Evolutionary conservation across 371 early-diverging fungal genomes (phyloP).

Genomic region (Mucor plumbeus): DNA sequence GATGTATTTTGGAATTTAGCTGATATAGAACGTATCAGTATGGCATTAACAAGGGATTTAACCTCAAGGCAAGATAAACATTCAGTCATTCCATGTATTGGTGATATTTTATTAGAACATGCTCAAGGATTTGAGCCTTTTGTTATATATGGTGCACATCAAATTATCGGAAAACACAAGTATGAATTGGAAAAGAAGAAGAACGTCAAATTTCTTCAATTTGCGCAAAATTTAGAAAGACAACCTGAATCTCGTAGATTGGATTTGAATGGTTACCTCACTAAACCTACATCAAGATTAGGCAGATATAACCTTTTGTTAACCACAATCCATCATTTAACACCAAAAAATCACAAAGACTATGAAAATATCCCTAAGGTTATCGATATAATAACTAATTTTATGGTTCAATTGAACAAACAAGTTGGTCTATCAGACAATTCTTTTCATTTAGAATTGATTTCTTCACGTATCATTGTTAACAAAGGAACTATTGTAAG

Average conservation of each 20-base stretch:
- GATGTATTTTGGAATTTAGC: constrained; percentile 86
- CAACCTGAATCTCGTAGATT: constrained; percentile 82
- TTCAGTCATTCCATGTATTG: constrained; percentile 75
- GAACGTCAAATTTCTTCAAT: constrained; percentile 73
- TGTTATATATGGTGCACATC: constrained; percentile 89
- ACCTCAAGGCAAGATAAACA: constrained; percentile 75
- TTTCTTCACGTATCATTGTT: constrained; percentile 32
- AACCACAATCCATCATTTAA: constrained; percentile 78
- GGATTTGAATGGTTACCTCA: constrained; percentile 80
- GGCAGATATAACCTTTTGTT: constrained; percentile 89
- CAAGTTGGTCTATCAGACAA: constrained; percentile 91
- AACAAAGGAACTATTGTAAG: constrained; percentile 18
- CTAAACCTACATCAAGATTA: constrained; percentile 83
- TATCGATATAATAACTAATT: constrained; percentile 65
- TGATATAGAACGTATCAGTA: constrained; percentile 77
- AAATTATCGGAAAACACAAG: constrained; percentile 79
- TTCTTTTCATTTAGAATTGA: constrained; percentile 64
- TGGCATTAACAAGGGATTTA: constrained; percentile 69
- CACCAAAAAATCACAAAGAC: constrained; percentile 82
- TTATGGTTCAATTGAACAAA: constrained; percentile 76
- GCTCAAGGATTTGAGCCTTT: constrained; percentile 79
- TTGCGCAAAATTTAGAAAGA: constrained; percentile 77
- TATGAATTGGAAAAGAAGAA: constrained; percentile 78
- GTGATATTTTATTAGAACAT: constrained; percentile 81
- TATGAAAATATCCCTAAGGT: constrained; percentile 64